Evolutionary conservation across 805 yeast species (phyloP), one percentile per base, ranked within the genome.

Genomic region (Teunomyces stri): DNA sequence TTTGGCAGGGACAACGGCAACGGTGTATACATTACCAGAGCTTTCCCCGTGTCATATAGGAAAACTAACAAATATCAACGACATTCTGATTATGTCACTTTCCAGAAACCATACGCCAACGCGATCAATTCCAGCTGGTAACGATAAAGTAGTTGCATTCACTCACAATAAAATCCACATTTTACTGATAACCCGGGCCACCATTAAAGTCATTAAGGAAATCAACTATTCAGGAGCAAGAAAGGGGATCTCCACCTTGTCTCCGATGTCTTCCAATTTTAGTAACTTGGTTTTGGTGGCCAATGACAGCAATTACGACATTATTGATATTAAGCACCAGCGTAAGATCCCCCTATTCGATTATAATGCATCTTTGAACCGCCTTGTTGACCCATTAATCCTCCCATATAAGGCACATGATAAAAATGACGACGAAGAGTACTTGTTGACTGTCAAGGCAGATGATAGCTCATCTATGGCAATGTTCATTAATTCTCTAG

Each of bases 401-500:
- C 49, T 61, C 5, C 57, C 65, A 6, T 66, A 44, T 15, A 31
- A 25, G 16, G 56, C 50, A 12, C 28, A 35, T 15, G 50, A 51
- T 33, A 43, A 45, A 12, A 29, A 40, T 6, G 43, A 49, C 30
- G 73, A 69, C 44, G 69, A 65, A 50, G 29, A 37, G 6, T 64
- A 66, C 37, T 45, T 72, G 42, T 61, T 72, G 29, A 59, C 72
- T 1, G 63, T 71, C 15, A 56, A 61, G 44, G 59, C 75, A 1
- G 75, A 67, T 34, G 53, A 56, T 5, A 33, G 51, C 5, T 62
- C 68, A 1, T 63, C 75, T 1, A 64, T 72, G 52, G 72, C 72
- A 6, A 70, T 72, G 76, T 69, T 73, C 47, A 61, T 69, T 21
- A 64, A 70, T 46, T 54, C 66, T 0, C 40, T 51, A 12, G 77